Percentiles rank a stretch among this genome's conserved stretches.
These are phyloP conservation scores for Aaosphaeria arxii DNA, from an alignment of 2,329 filamentous ascomycete genomes.

Conservation along the genomic window DNA sequence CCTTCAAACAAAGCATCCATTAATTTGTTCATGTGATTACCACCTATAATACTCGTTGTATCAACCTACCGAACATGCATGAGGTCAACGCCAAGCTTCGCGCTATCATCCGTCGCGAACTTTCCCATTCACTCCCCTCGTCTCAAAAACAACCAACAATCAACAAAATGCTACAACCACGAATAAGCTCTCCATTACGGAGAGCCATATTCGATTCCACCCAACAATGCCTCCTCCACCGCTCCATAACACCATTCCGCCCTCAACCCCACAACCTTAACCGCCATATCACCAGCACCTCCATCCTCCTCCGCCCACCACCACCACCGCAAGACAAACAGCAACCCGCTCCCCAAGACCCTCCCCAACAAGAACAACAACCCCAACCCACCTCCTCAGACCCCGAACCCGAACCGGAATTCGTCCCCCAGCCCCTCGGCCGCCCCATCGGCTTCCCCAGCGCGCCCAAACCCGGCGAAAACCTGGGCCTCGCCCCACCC, in stretches of 20 bases:
- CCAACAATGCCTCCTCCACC: slow-evolving; percentile 15
- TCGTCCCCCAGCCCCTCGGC: slow-evolving; percentile 53
- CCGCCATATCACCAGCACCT: slow-evolving; percentile 24
- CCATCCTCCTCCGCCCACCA: slow-evolving; percentile 14
- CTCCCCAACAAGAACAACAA: slow-evolving; percentile 5
- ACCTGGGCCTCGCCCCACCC: slow-evolving; percentile 68
- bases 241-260: slow-evolving; percentile 8
- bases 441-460: slow-evolving; percentile 79
- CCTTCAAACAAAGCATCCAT: too few relatives aligned
- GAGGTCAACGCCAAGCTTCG: too few relatives aligned
- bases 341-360: slow-evolving; percentile 7
- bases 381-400: slow-evolving; percentile 3
- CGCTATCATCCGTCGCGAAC: too few relatives aligned
- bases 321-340: slow-evolving; percentile 3
- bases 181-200: slow-evolving; percentile 18
- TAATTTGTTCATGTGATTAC: too few relatives aligned
- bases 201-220: slow-evolving; percentile 10
- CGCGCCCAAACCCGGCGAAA: slow-evolving; percentile 75
- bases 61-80: too few relatives aligned
- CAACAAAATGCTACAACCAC: slow-evolving; percentile 27
- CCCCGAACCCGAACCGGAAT: slow-evolving; percentile 22
- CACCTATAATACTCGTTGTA: too few relatives aligned
- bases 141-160: too few relatives aligned
- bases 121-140: too few relatives aligned
- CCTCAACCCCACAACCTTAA: slow-evolving; percentile 6